Base-by-base conservation (phyloP, 2,329 filamentous ascomycete genomes). In the Epichloe baconii region DNA sequence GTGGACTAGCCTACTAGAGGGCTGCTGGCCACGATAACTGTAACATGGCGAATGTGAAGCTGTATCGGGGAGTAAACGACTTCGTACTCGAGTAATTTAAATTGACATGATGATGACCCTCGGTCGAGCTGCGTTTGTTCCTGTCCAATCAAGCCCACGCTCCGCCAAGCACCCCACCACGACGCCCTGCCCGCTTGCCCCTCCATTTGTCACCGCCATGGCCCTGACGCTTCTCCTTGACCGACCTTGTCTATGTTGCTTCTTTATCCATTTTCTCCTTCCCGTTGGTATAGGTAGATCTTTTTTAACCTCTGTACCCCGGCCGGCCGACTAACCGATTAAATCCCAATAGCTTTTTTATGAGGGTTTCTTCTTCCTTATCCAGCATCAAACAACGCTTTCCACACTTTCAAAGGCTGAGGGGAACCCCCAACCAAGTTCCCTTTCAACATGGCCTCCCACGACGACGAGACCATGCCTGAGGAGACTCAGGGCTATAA, bases 401-500 rank as follows among this genome's bases (percentile, higher is more conserved):
- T 26, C 23, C 37, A 40, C 19, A 15, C 37, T 34, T 44, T 21
- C 23, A 26, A 26, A 26, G 23, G 23, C 14, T 47, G 36, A 44
- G 44, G 51, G 51, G 41, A 38, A 14, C 7, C 40, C 23, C 31
- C 3, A 10, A 8, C 36, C 47, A 31, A 40, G 6, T 5, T 8
- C 26, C 41, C 36, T 47, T 38, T 37, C 42, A 49, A 36, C 4
- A 88, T 88, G 84, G 76, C 82, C 59, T 78, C 81, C 61, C 74
- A 79, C 64, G 75, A 83, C 58, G 88, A 95, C 55, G 91, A 97
- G 64, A 81, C 91, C 59, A 76, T 86, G 69, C 85, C 88, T 57
- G 86, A 93, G 74, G 79, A 85, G 73, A 96, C 90, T 59, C 84
- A 90, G 73, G 91, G 91, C 67, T 97, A 96, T 84, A 96, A 94